These are phyloP conservation scores for Lactarius hengduanensis DNA, from an alignment of 768 basidiomycete species.

Conservation along the genomic window DNA sequence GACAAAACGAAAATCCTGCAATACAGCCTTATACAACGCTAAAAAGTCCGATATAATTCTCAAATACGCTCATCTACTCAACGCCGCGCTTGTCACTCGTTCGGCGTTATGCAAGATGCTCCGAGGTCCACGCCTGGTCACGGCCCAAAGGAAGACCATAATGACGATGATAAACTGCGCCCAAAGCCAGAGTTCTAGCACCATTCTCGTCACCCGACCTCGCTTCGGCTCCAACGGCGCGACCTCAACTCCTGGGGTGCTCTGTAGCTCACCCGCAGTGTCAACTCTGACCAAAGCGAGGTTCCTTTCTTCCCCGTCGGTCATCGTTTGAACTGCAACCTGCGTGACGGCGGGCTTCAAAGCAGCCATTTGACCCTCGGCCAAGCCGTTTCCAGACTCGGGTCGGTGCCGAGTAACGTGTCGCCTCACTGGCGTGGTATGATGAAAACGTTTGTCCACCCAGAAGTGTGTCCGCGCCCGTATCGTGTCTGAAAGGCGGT, in stretches of 20 bases:
- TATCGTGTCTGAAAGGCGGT: slow-evolving; percentile 49
- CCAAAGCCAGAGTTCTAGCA: slow-evolving; percentile 83
- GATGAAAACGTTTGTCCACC: slow-evolving; percentile 55
- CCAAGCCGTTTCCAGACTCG: background rate
- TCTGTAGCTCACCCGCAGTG: background rate
- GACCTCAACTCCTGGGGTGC: background rate
- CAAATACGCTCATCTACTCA: slow-evolving; percentile 4
- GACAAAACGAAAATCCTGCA: too few relatives aligned
- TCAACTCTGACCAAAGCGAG: slow-evolving; percentile 1
- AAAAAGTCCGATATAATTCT: background rate
- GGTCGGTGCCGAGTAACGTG: background rate
- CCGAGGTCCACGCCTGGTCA: slow-evolving; percentile 76
- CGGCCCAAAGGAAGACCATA: slow-evolving; percentile 74
- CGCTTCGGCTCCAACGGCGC: slow-evolving; percentile 21
- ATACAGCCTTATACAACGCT: background rate
- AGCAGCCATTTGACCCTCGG: background rate
- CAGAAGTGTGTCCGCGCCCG: slow-evolving; percentile 58
- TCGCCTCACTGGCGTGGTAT: slow-evolving; percentile 29
- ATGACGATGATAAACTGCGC: slow-evolving; percentile 76
- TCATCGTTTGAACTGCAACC: slow-evolving; percentile 13
- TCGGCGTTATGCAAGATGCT: slow-evolving; percentile 55
- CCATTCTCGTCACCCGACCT: slow-evolving; percentile 40
- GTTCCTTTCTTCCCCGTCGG: background rate
- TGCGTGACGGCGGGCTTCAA: slow-evolving; percentile 12
- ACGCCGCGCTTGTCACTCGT: slow-evolving; percentile 16